A percentile compares a stretch with the other conserved stretches of the same genome.
Conservation (phyloP, 164 flowering plant species). For the Magnolia sinica region DNA sequence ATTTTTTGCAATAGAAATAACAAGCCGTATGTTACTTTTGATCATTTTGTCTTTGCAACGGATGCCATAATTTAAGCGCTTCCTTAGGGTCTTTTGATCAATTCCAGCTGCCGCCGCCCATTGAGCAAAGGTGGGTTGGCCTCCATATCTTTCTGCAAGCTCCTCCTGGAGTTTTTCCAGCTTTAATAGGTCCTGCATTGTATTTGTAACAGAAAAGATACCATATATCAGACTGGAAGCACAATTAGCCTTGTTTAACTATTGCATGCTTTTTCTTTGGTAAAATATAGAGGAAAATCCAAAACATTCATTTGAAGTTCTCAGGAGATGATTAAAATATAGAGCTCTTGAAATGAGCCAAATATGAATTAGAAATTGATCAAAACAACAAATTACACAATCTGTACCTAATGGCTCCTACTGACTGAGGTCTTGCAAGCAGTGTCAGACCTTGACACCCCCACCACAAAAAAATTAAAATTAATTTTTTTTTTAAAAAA, state of each 20-base stretch:
- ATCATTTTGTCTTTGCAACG: slow-evolving; percentile 88
- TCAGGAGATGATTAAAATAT: not conserved
- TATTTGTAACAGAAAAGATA: not conserved
- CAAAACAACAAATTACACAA: not conserved
- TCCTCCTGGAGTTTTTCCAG: slow-evolving; percentile 69
- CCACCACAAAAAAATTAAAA: too few species aligned
- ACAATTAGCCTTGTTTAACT: not conserved
- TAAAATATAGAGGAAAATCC: too few species aligned
- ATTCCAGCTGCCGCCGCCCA: slow-evolving; percentile 91
- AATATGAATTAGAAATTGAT: not conserved
- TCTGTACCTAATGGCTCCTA: not conserved
- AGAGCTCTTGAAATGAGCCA: not conserved
- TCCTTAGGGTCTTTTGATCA: slow-evolving; percentile 69
- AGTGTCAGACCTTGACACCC: not conserved
- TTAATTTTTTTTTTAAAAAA: too few species aligned
- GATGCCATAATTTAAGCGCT: slow-evolving; percentile 62
- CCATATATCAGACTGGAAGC: not conserved
- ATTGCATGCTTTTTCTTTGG: not conserved
- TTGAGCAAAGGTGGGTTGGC: slow-evolving; percentile 66
- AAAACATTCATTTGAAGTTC: not conserved
- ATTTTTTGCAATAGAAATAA: slow-evolving; percentile 91
- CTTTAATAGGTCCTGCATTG: slow-evolving; percentile 68
- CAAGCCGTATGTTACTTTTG: slow-evolving; percentile 89
- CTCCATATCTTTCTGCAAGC: slow-evolving; percentile 58
- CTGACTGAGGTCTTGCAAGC: not conserved